Conservation (phyloP, 2,329 filamentous ascomycete genomes). For the Cytospora leucostoma region DNA sequence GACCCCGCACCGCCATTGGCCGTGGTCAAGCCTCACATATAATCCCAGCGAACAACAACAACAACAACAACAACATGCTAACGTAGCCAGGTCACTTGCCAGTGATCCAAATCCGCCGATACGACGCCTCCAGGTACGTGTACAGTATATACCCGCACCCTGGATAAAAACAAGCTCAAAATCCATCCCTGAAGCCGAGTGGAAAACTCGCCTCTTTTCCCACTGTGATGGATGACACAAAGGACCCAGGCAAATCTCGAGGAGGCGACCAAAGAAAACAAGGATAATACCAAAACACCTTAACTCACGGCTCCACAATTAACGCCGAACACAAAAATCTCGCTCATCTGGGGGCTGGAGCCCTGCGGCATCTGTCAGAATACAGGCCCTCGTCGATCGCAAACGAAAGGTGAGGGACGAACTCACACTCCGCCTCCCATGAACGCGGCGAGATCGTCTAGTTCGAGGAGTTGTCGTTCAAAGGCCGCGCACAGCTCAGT, state of each 20-base stretch:
- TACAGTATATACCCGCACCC: background rate
- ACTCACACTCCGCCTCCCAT: conserved; percentile 62
- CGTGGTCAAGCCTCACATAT: background rate
- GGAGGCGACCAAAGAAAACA: background rate
- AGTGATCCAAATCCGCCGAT: background rate
- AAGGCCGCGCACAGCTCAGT: conserved; percentile 60
- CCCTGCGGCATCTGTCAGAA: conserved; percentile 26
- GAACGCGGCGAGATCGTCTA: conserved; percentile 63
- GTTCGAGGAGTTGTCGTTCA: conserved; percentile 60
- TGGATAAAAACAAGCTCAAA: background rate
- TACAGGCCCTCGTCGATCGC: conserved; percentile 16
- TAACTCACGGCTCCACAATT: background rate
- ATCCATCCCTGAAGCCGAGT: background rate
- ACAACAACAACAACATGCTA: background rate
- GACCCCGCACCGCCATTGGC: background rate
- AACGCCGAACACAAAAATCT: conserved; percentile 13
- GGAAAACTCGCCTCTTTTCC: background rate
- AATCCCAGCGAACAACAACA: conserved; percentile 2
- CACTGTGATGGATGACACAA: background rate
- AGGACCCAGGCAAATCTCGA: background rate
- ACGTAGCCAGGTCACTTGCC: background rate
- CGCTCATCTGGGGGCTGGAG: conserved; percentile 25
- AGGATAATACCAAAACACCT: background rate
- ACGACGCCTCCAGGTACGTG: background rate
- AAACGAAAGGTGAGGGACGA: conserved; percentile 14